phyloP scores from a whole-genome alignment of 441 rosid species.

The Brassica balearica region DNA sequence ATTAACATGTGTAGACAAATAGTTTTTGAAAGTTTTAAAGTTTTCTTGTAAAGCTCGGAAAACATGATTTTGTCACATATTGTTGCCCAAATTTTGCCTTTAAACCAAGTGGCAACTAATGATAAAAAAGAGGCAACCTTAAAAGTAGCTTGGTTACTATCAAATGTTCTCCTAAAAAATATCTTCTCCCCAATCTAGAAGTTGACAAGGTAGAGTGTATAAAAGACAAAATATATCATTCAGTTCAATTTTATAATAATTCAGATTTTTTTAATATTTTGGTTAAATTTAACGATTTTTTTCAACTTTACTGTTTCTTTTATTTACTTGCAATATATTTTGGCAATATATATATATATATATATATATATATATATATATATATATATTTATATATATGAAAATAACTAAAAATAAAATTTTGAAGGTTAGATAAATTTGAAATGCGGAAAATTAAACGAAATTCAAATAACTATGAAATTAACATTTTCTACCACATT shows the following conservation, averaged over 20 bases:
- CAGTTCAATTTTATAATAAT: neutral
- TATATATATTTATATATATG: too few relatives aligned
- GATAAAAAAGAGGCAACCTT: neutral
- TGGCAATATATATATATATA: neutral
- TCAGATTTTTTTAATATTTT: neutral
- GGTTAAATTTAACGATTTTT: neutral
- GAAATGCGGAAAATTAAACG: neutral
- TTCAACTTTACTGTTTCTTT: neutral
- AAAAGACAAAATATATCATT: neutral
- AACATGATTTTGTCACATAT: neutral
- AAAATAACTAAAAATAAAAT: neutral
- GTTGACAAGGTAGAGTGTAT: neutral
- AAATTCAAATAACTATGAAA: neutral
- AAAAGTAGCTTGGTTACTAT: neutral
- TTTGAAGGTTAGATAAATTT: neutral
- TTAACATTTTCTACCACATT: neutral
- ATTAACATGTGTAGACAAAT: neutral
- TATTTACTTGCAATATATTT: neutral
- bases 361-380: too few relatives aligned
- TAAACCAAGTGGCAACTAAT: neutral
- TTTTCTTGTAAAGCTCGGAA: neutral
- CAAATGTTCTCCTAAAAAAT: neutral
- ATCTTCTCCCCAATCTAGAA: neutral
- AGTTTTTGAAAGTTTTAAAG: too few relatives aligned
- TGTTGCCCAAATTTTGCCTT: neutral